Percentiles rank a stretch among this genome's conserved stretches.
These are phyloP conservation scores for Neodidymelliopsis sp. DNA, from an alignment of 2,329 filamentous ascomycete genomes.

Conservation along the genomic window DNA sequence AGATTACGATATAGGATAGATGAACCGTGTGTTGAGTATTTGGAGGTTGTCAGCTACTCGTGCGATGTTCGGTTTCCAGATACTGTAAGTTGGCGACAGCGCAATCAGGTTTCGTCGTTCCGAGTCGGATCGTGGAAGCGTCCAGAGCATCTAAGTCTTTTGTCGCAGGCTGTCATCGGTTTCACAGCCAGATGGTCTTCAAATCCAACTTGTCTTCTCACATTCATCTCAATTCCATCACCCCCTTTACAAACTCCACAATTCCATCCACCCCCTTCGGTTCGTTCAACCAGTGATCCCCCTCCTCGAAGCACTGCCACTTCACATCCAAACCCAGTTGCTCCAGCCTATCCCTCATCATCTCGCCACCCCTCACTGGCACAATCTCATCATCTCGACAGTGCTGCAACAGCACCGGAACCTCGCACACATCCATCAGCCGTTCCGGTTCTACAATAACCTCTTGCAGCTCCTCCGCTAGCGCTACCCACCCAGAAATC, in stretches of 20 bases:
- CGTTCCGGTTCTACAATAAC: background rate
- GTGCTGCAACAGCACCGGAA: slow-evolving; percentile 58
- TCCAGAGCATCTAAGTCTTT: no score
- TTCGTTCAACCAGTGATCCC: slow-evolving; percentile 59
- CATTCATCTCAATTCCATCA: background rate
- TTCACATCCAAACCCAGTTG: slow-evolving; percentile 47
- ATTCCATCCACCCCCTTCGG: slow-evolving; percentile 59
- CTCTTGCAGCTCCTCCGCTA: slow-evolving; percentile 8
- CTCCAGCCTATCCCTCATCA: slow-evolving; percentile 45
- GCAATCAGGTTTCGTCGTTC: no score
- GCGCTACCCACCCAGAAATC: slow-evolving; percentile 33
- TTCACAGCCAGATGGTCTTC: no score
- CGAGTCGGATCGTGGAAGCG: no score
- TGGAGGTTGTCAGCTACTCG: no score
- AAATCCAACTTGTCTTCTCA: no score
- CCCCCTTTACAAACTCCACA: slow-evolving; percentile 19
- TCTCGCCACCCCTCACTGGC: slow-evolving; percentile 44
- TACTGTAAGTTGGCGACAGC: no score
- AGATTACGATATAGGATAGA: slow-evolving; percentile 16
- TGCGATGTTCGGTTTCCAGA: no score
- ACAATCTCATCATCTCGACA: slow-evolving; percentile 53
- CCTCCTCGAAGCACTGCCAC: slow-evolving; percentile 51
- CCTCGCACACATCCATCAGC: background rate
- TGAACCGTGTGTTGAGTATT: no score
- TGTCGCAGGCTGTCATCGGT: no score